phyloP scores from a whole-genome alignment of 1,284 basidiomycete species.

The Rhodotorula sp. region DNA sequence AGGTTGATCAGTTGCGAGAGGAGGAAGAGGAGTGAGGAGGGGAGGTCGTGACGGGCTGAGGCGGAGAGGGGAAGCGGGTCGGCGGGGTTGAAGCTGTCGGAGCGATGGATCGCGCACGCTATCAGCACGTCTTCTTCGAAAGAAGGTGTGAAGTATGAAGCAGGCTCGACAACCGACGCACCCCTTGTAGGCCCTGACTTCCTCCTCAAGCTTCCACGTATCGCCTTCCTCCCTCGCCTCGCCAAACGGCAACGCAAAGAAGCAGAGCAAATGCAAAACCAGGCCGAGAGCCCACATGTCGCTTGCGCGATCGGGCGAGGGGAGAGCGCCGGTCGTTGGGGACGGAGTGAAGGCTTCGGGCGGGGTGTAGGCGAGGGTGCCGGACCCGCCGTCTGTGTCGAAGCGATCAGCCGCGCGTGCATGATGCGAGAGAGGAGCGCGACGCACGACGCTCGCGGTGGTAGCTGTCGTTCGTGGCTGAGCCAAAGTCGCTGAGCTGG shows the following conservation, averaged over 20 bases:
- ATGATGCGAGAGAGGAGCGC: not conserved
- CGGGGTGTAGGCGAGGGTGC: conserved; percentile 42
- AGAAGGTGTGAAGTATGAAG: not conserved
- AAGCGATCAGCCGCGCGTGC: too few relatives aligned
- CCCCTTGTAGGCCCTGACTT: conserved; percentile 39
- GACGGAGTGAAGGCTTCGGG: conserved; percentile 37
- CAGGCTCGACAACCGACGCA: conserved; percentile 11
- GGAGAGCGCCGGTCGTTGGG: conserved; percentile 15
- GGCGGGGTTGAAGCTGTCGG: not conserved
- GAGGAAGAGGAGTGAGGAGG: conserved; percentile 32
- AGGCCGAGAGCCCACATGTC: conserved; percentile 44
- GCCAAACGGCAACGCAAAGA: conserved; percentile 41
- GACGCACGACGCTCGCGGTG: conserved; percentile 26
- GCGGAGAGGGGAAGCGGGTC: not conserved
- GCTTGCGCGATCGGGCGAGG: conserved; percentile 26
- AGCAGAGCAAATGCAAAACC: conserved; percentile 42
- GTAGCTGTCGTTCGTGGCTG: conserved; percentile 31
- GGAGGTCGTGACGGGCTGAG: conserved; percentile 39
- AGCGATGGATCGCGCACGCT: not conserved
- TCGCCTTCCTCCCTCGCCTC: conserved; percentile 18
- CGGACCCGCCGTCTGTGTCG: conserved; percentile 35
- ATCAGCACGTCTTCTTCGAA: not conserved
- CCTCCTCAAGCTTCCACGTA: conserved; percentile 32
- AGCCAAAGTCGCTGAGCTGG: conserved; percentile 43
- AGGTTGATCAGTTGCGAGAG: conserved; percentile 35